A percentile compares a stretch with the other conserved stretches of the same genome.
These are phyloP conservation scores for Pilatotrama ljubarskyi DNA, from an alignment of 768 basidiomycete species.

Conservation along the genomic window DNA sequence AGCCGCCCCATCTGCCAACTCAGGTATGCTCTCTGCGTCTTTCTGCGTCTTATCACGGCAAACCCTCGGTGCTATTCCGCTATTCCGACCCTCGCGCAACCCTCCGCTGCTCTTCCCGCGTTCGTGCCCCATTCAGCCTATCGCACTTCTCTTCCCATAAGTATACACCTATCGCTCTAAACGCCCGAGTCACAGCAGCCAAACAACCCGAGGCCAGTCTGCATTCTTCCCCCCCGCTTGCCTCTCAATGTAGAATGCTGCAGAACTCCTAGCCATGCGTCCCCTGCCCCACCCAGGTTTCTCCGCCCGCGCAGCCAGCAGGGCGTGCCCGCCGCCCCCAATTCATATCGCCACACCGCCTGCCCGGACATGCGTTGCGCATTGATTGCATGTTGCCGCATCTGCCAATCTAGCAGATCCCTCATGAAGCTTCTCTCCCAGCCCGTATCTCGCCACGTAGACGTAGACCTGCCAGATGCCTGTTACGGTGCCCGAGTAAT, in stretches of 20 bases:
- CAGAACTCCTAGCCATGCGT: slow-evolving; percentile 1
- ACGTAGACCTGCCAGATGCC: neutral
- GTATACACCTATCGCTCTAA: neutral
- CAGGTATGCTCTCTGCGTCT: neutral
- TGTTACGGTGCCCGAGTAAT: neutral
- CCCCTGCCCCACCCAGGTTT: slow-evolving; percentile 4
- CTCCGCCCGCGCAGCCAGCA: neutral
- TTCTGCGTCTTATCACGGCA: neutral
- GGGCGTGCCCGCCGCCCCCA: slow-evolving; percentile 8
- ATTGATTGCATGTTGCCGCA: neutral
- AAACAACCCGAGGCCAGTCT: neutral
- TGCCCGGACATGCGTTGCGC: neutral
- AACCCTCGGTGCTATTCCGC: slow-evolving; percentile 2
- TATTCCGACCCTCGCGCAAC: slow-evolving; percentile 1
- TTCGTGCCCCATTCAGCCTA: neutral
- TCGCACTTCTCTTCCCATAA: neutral
- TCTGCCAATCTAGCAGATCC: slow-evolving; percentile 10
- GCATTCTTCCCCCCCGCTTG: neutral
- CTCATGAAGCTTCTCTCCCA: neutral
- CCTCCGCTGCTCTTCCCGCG: neutral
- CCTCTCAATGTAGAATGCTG: slow-evolving; percentile 11
- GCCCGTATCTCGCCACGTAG: too few species aligned
- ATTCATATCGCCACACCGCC: slow-evolving; percentile 6
- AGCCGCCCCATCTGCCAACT: neutral
- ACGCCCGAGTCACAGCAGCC: slow-evolving; percentile 1